A percentile compares a stretch with the other conserved stretches of the same genome.
These are phyloP conservation scores for Solanum commersonii DNA, from an alignment of 257 asterid species.

Conservation along the genomic window DNA sequence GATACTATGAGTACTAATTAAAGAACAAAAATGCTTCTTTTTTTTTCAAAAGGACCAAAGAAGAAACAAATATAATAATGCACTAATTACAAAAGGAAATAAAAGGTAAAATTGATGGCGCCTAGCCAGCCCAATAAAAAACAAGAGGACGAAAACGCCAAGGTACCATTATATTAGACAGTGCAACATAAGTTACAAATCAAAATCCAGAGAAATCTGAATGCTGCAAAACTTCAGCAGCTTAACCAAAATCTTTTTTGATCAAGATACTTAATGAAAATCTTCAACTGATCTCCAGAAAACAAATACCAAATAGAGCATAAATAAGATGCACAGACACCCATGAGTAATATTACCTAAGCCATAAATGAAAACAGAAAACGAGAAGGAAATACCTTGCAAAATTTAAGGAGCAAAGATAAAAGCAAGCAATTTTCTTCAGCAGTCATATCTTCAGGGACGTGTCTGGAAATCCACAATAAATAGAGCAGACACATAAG, in stretches of 20 bases:
- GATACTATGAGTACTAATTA: not conserved
- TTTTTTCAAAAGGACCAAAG: not conserved
- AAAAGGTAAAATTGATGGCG: not conserved
- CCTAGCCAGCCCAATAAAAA: not conserved
- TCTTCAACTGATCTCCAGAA: not conserved
- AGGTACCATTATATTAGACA: not conserved
- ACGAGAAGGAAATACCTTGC: conserved; percentile 32
- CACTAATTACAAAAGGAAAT: not conserved
- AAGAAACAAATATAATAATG: not conserved
- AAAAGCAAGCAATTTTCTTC: conserved; percentile 44
- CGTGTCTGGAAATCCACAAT: conserved; percentile 36
- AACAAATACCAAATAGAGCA: not conserved
- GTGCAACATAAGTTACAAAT: not conserved
- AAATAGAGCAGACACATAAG: not conserved
- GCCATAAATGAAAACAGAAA: not conserved
- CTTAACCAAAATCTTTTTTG: not conserved
- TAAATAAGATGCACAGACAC: not conserved
- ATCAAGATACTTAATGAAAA: not conserved
- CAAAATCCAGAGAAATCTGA: not conserved
- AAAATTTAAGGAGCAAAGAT: conserved; percentile 49
- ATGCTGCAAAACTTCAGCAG: not conserved
- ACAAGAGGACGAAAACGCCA: not conserved
- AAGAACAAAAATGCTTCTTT: not conserved
- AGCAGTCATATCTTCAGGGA: conserved; percentile 32
- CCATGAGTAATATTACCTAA: not conserved